phyloP scores from a whole-genome alignment of 495 filamentous ascomycete genomes.

The Lentithecium fluviatile region DNA sequence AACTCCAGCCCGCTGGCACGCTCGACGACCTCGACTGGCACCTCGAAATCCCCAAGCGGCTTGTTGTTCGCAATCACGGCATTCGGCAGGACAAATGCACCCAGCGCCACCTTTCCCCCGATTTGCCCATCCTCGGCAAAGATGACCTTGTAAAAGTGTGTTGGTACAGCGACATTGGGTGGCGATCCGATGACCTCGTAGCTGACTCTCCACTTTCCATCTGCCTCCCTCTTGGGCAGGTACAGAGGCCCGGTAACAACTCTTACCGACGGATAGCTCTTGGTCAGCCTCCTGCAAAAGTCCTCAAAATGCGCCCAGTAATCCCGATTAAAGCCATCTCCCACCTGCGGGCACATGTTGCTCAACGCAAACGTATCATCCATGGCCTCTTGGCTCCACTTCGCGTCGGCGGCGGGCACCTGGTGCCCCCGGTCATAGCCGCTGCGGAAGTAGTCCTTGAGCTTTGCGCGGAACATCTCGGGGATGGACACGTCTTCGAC shows the following conservation, averaged over 20 bases:
- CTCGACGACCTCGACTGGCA: constrained; percentile 89
- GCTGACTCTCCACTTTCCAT: constrained; percentile 90
- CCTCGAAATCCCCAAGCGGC: constrained; percentile 84
- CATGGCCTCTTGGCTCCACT: constrained; percentile 92
- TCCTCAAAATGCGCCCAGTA: constrained; percentile 99
- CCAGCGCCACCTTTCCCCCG: constrained; percentile 78
- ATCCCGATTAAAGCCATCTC: constrained; percentile 95
- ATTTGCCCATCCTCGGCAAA: constrained; percentile 80
- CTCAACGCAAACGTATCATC: constrained; percentile 86
- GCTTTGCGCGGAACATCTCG: constrained; percentile 79
- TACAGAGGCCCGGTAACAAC: constrained; percentile 94
- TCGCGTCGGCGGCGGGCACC: constrained; percentile 94
- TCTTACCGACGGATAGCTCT: constrained; percentile 79
- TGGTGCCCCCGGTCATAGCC: constrained; percentile 75
- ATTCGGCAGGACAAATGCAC: constrained; percentile 94
- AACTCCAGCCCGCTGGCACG: constrained; percentile 90
- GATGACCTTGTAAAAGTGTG: constrained; percentile 98
- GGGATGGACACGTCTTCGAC: constrained; percentile 78
- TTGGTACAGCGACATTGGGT: constrained; percentile 92
- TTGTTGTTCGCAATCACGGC: constrained; percentile 84
- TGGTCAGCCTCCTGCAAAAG: constrained; percentile 82
- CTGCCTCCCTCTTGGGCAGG: constrained; percentile 73
- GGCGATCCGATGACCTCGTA: constrained; percentile 98
- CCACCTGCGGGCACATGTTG: constrained; percentile 98
- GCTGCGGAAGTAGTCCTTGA: constrained; percentile 88